A percentile compares a stretch with the other conserved stretches of the same genome.
Conservation (phyloP, 768 basidiomycete genomes). For the Clitopilus hobsonii region DNA sequence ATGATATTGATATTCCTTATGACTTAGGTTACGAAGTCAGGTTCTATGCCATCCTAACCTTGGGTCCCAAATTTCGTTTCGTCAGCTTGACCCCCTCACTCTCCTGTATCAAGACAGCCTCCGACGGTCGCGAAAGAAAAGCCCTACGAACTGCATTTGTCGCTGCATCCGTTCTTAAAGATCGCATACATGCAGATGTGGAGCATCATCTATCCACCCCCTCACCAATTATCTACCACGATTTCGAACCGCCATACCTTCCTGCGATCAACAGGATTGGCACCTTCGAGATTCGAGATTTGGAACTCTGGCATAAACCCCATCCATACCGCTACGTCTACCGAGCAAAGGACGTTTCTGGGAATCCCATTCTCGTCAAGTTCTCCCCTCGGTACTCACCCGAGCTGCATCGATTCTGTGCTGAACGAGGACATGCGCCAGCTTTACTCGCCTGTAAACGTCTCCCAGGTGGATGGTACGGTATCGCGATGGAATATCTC, state of each 20-base stretch:
- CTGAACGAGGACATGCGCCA: slow-evolving; percentile 16
- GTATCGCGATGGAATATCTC: neutral
- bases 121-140: slow-evolving; percentile 9
- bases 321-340: neutral
- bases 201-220: slow-evolving; percentile 6
- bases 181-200: slow-evolving; percentile 5
- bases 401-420: slow-evolving; percentile 17
- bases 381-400: neutral
- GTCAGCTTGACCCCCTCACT: slow-evolving; percentile 15
- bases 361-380: neutral
- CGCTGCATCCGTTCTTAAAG: slow-evolving; percentile 14
- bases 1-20: slow-evolving; percentile 1
- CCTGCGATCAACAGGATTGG: neutral
- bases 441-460: slow-evolving; percentile 15
- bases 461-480: slow-evolving; percentile 23
- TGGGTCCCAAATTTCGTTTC: slow-evolving; percentile 11
- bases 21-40: slow-evolving; percentile 9
- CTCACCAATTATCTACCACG: neutral
- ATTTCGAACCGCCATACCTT: slow-evolving; percentile 8
- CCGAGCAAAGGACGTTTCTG: slow-evolving; percentile 11
- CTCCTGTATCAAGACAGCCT: slow-evolving; percentile 13
- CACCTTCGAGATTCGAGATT: neutral
- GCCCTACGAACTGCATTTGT: slow-evolving; percentile 13
- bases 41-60: slow-evolving; percentile 9
- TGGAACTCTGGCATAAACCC: neutral